A percentile compares a stretch with the other conserved stretches of the same genome.
These are phyloP conservation scores for Fomitopsis pulvina DNA, from an alignment of 768 basidiomycete genomes.

Conservation along the genomic window DNA sequence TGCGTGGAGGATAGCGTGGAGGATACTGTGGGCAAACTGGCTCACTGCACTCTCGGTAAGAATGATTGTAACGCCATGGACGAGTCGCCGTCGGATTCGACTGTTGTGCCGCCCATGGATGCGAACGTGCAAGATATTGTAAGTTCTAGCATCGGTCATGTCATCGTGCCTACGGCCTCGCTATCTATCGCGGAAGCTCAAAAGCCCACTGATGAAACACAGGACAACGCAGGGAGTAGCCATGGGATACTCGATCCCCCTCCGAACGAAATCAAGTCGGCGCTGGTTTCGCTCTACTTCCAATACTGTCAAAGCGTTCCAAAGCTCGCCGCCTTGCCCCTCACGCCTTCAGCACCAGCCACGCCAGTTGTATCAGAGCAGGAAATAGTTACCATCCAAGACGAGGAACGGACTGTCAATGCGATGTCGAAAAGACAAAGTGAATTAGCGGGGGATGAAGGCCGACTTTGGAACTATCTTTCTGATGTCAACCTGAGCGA, in stretches of 20 bases:
- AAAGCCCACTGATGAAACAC: not conserved
- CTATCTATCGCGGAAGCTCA: too few species aligned
- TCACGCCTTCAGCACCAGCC: not conserved
- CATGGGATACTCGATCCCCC: not conserved
- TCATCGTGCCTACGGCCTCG: too few species aligned
- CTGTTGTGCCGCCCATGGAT: too few species aligned
- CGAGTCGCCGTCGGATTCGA: too few species aligned
- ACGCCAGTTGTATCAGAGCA: not conserved
- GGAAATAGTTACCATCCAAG: conserved; percentile 2
- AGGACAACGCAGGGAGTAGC: not conserved
- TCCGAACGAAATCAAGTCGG: conserved; percentile 21
- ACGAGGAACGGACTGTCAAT: conserved; percentile 34
- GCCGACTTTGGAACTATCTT: conserved; percentile 48
- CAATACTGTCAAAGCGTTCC: conserved; percentile 19
- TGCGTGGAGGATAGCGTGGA: too few species aligned
- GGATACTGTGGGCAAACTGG: too few species aligned
- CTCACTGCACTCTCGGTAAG: too few species aligned
- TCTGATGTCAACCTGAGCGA: conserved; percentile 4
- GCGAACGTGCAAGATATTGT: too few species aligned
- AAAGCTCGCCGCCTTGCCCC: conserved; percentile 9
- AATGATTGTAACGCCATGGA: not conserved
- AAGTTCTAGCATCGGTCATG: too few species aligned
- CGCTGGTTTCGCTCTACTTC: conserved; percentile 40
- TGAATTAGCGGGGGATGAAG: conserved; percentile 55
- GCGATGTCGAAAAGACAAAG: conserved; percentile 58